Conservation (phyloP, 371 early-diverging fungal genomes). For the Basidiobolus meristosporus region DNA sequence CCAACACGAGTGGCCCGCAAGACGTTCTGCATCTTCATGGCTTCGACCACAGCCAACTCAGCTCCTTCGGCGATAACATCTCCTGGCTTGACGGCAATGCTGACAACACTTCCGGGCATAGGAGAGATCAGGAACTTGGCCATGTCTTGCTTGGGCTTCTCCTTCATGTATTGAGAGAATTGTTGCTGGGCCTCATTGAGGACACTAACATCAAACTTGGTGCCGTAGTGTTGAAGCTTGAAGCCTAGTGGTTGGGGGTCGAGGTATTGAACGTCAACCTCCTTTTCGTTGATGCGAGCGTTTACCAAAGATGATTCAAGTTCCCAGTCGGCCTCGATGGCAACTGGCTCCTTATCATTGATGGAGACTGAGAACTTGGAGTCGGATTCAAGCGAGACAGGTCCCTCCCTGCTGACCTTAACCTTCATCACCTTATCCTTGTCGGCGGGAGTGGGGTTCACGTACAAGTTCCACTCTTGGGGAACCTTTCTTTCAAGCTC, state of each 20-base stretch:
- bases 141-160: conserved; percentile 46
- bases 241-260: conserved; percentile 58
- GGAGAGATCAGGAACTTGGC: conserved; percentile 62
- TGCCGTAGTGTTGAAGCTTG: conserved; percentile 64
- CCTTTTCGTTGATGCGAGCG: conserved; percentile 11
- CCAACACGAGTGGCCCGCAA: conserved; percentile 63
- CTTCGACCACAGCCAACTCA: conserved; percentile 83
- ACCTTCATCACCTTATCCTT: conserved; percentile 15
- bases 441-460: conserved; percentile 28
- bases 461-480: conserved; percentile 24
- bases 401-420: conserved; percentile 4
- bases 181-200: conserved; percentile 34
- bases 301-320: conserved; percentile 53
- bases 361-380: conserved; percentile 10
- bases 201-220: conserved; percentile 59
- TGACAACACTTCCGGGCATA: conserved; percentile 86
- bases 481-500: conserved; percentile 4
- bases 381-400: not conserved
- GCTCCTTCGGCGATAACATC: conserved; percentile 68
- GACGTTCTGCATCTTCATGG: conserved; percentile 98
- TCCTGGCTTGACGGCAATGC: conserved; percentile 63
- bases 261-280: conserved; percentile 56
- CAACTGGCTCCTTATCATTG: conserved; percentile 14
- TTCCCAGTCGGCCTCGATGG: conserved; percentile 40
- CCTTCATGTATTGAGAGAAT: conserved; percentile 50